phyloP scores from a whole-genome alignment of 1,284 basidiomycete species.

The Violaceomyces palustris region DNA sequence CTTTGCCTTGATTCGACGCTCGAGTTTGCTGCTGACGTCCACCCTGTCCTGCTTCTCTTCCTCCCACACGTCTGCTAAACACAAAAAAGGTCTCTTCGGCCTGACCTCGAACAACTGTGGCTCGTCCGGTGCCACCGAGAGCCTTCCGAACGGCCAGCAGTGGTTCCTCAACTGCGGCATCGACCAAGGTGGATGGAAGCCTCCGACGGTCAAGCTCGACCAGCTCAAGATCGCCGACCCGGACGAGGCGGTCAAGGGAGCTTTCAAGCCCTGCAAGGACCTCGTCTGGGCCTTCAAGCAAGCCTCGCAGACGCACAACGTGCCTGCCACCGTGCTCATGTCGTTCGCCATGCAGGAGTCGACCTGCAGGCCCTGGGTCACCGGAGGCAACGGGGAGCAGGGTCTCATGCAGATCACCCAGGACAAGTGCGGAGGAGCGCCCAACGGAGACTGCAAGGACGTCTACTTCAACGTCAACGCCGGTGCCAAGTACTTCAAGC shows the following conservation, averaged over 20 bases:
- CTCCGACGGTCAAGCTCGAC: slow-evolving; percentile 23
- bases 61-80: too few species aligned
- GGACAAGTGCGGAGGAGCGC: slow-evolving; percentile 38
- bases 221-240: slow-evolving; percentile 29
- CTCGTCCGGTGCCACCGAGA: slow-evolving; percentile 12
- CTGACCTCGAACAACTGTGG: slow-evolving; percentile 13
- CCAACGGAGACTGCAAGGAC: slow-evolving; percentile 32
- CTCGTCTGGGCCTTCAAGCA: slow-evolving; percentile 29
- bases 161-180: slow-evolving; percentile 43
- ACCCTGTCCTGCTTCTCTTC: too few species aligned
- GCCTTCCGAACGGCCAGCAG: slow-evolving; percentile 34
- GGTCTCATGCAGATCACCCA: slow-evolving; percentile 46
- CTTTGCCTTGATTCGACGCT: too few species aligned
- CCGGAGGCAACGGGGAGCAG: slow-evolving; percentile 37
- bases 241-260: slow-evolving; percentile 13
- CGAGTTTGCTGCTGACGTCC: too few species aligned
- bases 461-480: slow-evolving; percentile 27
- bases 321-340: slow-evolving; percentile 39
- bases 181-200: slow-evolving; percentile 26
- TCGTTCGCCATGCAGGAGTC: slow-evolving; percentile 43
- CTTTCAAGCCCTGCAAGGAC: slow-evolving; percentile 30
- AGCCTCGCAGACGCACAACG: slow-evolving; percentile 14
- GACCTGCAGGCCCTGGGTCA: slow-evolving; percentile 32
- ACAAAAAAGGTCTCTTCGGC: slow-evolving; percentile 27
- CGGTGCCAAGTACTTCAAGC: slow-evolving; percentile 40